Evolutionary conservation across 2,329 filamentous ascomycete genomes (phyloP).

Genomic region (Epichloe aotearoae): DNA sequence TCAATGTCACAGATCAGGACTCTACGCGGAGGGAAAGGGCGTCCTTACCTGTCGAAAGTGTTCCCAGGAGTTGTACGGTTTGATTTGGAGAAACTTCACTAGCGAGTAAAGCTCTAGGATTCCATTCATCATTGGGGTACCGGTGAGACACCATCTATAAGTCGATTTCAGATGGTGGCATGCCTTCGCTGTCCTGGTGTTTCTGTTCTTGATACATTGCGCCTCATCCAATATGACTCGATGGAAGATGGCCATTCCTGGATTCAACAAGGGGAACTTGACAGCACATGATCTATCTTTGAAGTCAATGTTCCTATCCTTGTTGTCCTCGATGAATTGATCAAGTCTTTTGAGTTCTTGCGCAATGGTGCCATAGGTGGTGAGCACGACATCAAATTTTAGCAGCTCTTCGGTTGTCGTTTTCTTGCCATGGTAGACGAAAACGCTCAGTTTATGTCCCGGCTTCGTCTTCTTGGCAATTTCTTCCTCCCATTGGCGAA

Average conservation of each 20-base stretch:
- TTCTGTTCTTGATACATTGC: conserved; percentile 68
- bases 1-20: conserved; percentile 1
- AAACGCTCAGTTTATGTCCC: conserved; percentile 46
- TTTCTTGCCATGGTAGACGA: conserved; percentile 59
- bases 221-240: conserved; percentile 79
- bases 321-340: conserved; percentile 35
- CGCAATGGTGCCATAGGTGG: conserved; percentile 68
- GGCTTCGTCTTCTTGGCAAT: conserved; percentile 55
- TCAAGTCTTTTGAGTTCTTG: conserved; percentile 49
- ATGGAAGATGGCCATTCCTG: conserved; percentile 50
- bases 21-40: no score
- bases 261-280: conserved; percentile 47
- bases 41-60: conserved; percentile 43
- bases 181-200: conserved; percentile 58
- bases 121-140: conserved; percentile 81
- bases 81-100: conserved; percentile 63
- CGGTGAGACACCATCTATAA: conserved; percentile 69
- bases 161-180: conserved; percentile 51
- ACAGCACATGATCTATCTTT: conserved; percentile 22
- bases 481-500: conserved; percentile 77
- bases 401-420: conserved; percentile 46
- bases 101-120: conserved; percentile 67
- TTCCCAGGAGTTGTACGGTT: conserved; percentile 54
- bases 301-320: conserved; percentile 24
- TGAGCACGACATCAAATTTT: conserved; percentile 66